Evolutionary conservation across 768 basidiomycete species (phyloP), one percentile per base, ranked within the genome.

Genomic region (Xerocomus brunneocitrinus): DNA sequence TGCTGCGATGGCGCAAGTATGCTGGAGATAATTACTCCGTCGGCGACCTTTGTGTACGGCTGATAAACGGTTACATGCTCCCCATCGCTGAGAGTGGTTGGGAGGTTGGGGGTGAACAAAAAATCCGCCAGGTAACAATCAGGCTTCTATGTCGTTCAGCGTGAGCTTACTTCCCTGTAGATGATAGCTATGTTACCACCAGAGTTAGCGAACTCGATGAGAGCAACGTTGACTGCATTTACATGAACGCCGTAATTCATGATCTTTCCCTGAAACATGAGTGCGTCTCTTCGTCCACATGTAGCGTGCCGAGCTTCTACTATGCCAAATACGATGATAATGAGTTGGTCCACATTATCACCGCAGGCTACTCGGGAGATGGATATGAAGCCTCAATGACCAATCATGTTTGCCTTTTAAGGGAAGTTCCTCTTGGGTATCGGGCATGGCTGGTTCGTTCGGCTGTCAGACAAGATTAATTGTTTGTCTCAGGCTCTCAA

Each of bases 31-130:
- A 71, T 45, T 83, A 76, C 58, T 80, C 80, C 7, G 62, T 83
- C n/a, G 80, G 77, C 8, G 68, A 74, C 45, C 71, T 89, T 42
- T 76, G 81, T 22, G 75, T 70, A 13, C 76, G 75, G 57, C 68
- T 93, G 14, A 75, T 89, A 8, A 78, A 79, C 22, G 73, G 77
- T 19, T 78, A 78, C 56, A 76, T 94, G 40, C 62, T 87, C 47
- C 81, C 79, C 5, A 74, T 89, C 30, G 85, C 91, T 5, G 78
- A 82, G 55, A 79, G 76, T 52, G 88, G 87, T 8, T 97, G 93
- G 94, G 90, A 91, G 40, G 87, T 90, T 35, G 92, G 94, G 10
- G 91, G 91, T 2, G 79, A 85, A 67, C 81, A 81, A 36, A 70
- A 80, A 54, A 73, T 80, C 52, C 73, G 70, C 28, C 81, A 80